Conservation (phyloP, 83 land plant species). For the Diphasiastrum complanatum region DNA sequence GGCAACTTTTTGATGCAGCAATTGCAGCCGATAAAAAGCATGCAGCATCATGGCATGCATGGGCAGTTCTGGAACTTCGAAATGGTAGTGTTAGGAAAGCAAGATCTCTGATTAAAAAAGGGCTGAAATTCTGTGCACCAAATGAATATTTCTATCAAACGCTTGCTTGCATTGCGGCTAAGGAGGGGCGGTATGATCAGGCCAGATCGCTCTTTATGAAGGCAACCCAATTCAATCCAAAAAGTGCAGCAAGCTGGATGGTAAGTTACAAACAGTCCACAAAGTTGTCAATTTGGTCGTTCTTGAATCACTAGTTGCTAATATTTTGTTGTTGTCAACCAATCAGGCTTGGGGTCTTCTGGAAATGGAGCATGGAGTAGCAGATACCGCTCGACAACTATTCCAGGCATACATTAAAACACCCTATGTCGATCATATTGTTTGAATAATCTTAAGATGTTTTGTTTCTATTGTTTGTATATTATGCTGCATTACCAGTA, state of each 20-base stretch:
- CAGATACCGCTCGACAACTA: too few species aligned
- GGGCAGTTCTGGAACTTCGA: slow-evolving; percentile 88
- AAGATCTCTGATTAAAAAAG: slow-evolving; percentile 67
- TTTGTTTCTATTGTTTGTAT: too few species aligned
- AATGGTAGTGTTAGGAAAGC: slow-evolving; percentile 75
- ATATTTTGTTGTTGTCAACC: too few species aligned
- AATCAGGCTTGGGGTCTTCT: too few species aligned
- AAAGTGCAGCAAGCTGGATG: slow-evolving; percentile 99
- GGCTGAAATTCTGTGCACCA: slow-evolving; percentile 66
- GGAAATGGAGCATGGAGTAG: too few species aligned
- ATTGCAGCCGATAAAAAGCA: slow-evolving; percentile 89
- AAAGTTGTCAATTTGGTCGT: too few species aligned
- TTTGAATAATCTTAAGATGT: too few species aligned
- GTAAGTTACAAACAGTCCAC: too few species aligned
- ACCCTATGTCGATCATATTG: too few species aligned
- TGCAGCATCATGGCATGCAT: slow-evolving; percentile 98
- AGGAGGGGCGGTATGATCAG: slow-evolving; percentile 53
- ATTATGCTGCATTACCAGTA: too few species aligned
- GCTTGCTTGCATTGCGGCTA: slow-evolving; percentile 81
- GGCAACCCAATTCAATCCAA: slow-evolving; percentile 75
- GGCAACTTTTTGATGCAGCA: slow-evolving; percentile 91
- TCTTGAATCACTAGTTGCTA: too few species aligned
- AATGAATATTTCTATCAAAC: slow-evolving; percentile 93
- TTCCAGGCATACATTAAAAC: too few species aligned
- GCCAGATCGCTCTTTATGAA: slow-evolving; percentile 69